These are phyloP conservation scores for Melampsora occidentalis DNA, from an alignment of 1,284 basidiomycete species.

Conservation along the genomic window DNA sequence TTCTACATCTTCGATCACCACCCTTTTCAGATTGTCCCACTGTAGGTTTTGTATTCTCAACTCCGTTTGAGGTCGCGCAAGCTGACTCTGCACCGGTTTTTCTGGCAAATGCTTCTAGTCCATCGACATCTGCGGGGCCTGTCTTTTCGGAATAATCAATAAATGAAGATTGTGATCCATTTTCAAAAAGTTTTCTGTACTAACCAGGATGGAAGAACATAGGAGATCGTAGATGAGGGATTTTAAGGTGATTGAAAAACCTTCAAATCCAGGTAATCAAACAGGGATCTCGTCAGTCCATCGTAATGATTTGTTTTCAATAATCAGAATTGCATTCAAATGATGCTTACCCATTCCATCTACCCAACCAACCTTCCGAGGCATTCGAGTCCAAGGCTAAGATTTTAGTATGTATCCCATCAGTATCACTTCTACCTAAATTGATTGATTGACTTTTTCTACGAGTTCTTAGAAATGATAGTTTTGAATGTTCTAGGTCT, in stretches of 20 bases:
- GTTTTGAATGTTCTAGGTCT: conserved; percentile 51
- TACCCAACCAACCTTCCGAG: neutral
- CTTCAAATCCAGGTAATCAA: neutral
- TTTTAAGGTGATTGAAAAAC: conserved; percentile 48
- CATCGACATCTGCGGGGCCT: conserved; percentile 34
- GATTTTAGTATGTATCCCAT: neutral
- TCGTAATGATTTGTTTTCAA: too few species aligned
- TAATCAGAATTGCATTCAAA: too few species aligned
- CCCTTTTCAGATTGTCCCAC: conserved; percentile 38
- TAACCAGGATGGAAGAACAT: conserved; percentile 54
- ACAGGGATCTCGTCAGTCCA: too few species aligned
- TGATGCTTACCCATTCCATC: neutral
- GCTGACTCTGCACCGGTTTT: conserved; percentile 22
- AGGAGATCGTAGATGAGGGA: conserved; percentile 52
- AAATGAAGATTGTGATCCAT: too few species aligned
- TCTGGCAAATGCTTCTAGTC: conserved; percentile 38
- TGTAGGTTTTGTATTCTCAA: conserved; percentile 28
- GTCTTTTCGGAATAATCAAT: too few species aligned
- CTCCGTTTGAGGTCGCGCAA: conserved; percentile 26
- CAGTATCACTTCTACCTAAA: neutral
- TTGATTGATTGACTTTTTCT: neutral
- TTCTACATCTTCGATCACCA: conserved; percentile 19
- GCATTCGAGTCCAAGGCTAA: conserved; percentile 2
- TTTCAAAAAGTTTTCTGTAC: too few species aligned
- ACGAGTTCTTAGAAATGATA: conserved; percentile 47